phyloP scores from a whole-genome alignment of 208 protist species.

The Trypanosoma cruzi region DNA sequence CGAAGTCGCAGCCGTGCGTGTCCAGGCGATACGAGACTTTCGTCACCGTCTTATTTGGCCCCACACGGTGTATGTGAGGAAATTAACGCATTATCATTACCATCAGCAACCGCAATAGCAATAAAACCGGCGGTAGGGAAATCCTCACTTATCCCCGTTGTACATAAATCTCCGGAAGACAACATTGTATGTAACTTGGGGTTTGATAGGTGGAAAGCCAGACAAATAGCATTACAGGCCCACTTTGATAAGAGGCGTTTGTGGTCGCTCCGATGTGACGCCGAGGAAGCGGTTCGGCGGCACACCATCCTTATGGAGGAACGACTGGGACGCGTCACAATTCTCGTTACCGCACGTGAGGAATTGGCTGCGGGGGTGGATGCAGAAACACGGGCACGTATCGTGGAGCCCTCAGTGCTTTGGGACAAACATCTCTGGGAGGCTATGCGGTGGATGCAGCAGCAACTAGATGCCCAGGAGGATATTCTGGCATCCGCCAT shows the following conservation, averaged over 20 bases:
- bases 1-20: constrained; percentile 1
- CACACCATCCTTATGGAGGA: constrained; percentile 14
- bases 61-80: neutral
- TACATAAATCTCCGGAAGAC: neutral
- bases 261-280: constrained; percentile 18
- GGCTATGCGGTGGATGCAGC: neutral
- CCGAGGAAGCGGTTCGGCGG: constrained; percentile 18
- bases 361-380: constrained; percentile 10
- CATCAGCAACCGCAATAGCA: neutral
- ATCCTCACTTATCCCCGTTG: neutral
- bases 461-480: neutral
- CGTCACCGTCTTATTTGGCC: neutral
- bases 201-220: constrained; percentile 4
- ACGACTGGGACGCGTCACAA: constrained; percentile 10
- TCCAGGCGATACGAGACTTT: neutral
- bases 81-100: too few species aligned
- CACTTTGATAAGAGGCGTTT: constrained; percentile 3
- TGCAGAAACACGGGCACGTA: neutral
- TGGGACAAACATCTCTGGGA: neutral
- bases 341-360: constrained; percentile 19
- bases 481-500: neutral
- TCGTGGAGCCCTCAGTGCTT: neutral
- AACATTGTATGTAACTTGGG: constrained; percentile 2
- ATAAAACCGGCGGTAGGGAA: neutral
- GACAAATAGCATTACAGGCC: constrained; percentile 14